Base-by-base conservation (phyloP, 768 basidiomycete species). In the Mycena latifolia region DNA sequence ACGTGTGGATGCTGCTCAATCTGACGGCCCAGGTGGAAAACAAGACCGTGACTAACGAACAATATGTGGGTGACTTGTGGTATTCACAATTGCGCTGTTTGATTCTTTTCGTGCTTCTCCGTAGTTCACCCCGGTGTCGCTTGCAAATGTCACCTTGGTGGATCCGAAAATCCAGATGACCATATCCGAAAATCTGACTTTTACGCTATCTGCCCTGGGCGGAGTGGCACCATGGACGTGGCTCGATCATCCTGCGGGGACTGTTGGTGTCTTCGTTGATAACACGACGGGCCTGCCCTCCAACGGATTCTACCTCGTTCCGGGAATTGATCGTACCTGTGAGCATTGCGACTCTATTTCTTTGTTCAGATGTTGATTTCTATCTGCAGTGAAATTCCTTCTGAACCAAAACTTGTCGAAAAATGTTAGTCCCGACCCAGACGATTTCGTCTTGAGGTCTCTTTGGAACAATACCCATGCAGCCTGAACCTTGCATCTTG, bases 191-290 rank as follows among this genome's bases (percentile, higher is more conserved):
- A 72, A 83, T 64, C 70, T 84, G 55, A 83, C 81, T 0, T 88
- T 89, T 71, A 84, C 81, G 2, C 72, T 89, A 6, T 86, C 85
- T 4, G 87, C 86, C 2, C 73, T 75, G 47, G 83, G 84, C 15
- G 88, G 87, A 0, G 87, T 88, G 6, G 86, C 83, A 0, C 77
- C 82, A 0, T 88, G 85, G 84, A 84, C 87, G 7, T 88, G 87
- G 87, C 76, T 89, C 1, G 88, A 88, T 58, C 87, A 88, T 73
- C 87, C 87, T 0, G 75, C 78, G 0, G 85, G 85, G 20, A 88
- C 85, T 0, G 76, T 88, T 1, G 88, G 87, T 11, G 76, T 82
- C 46, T 89, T 89, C 70, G 74, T 83, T 39, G 86, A 88, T 64
- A 73, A 70, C 24, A 55, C 64, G 9, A 86, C 82, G 0, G 79